Percentiles rank a stretch among this genome's conserved stretches.
phyloP scores from a whole-genome alignment of 768 basidiomycete genomes.

The Trametes cubensis region DNA sequence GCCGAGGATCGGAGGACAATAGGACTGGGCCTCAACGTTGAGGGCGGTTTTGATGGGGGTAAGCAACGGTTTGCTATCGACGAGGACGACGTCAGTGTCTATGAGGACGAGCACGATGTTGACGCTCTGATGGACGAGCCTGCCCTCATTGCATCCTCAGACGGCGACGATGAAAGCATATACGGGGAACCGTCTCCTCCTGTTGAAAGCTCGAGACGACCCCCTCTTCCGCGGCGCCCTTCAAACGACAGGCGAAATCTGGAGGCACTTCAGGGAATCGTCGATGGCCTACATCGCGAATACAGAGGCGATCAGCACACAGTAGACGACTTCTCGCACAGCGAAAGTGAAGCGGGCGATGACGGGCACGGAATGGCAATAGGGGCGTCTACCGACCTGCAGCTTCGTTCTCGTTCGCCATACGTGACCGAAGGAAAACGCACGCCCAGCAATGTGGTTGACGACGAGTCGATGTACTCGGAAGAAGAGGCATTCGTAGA shows the following conservation, averaged over 20 bases:
- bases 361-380: slow-evolving; percentile 38
- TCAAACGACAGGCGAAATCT: slow-evolving; percentile 31
- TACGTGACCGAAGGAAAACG: background rate
- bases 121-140: slow-evolving; percentile 10
- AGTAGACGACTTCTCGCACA: background rate
- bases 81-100: slow-evolving; percentile 25
- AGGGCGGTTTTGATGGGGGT: background rate
- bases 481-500: background rate
- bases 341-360: slow-evolving; percentile 23
- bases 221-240: background rate
- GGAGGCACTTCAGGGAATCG: slow-evolving; percentile 41
- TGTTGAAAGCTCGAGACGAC: background rate
- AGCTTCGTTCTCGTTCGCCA: background rate
- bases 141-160: background rate
- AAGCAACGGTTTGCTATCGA: slow-evolving; percentile 7
- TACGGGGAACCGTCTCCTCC: slow-evolving; percentile 9
- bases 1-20: background rate
- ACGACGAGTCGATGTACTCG: slow-evolving; percentile 22
- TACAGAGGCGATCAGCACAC: slow-evolving; percentile 8
- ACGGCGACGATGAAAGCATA: slow-evolving; percentile 19
- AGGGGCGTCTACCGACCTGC: slow-evolving; percentile 34
- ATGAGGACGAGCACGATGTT: slow-evolving; percentile 20
- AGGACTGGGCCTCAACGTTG: slow-evolving; percentile 18
- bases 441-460: background rate
- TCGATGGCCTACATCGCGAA: slow-evolving; percentile 36